Conservation (phyloP, 176 grass and related monocot genomes). For the Eleusine coracana region DNA sequence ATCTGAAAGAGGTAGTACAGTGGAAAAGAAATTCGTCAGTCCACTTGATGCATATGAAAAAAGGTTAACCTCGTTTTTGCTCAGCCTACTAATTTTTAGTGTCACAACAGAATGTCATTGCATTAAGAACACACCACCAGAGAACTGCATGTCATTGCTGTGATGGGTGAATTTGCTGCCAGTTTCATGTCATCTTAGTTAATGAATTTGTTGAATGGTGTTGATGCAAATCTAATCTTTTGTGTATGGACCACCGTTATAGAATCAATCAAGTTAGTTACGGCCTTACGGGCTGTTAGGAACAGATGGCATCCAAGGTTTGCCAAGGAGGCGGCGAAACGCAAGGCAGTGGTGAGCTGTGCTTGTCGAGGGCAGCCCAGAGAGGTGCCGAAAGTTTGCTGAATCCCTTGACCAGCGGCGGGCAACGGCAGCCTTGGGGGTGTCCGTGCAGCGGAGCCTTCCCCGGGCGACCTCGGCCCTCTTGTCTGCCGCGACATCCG, state of each 20-base stretch:
- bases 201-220: neutral
- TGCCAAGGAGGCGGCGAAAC: neutral
- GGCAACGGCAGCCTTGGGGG: neutral
- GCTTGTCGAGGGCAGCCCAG: neutral
- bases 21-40: conserved; percentile 2
- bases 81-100: no score
- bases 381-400: neutral
- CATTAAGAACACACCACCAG: neutral
- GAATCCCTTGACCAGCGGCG: neutral
- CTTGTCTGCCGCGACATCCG: neutral
- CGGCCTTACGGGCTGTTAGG: neutral
- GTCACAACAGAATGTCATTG: no score
- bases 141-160: neutral
- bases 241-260: neutral
- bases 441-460: neutral
- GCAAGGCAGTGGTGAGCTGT: neutral
- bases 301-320: neutral
- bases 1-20: conserved; percentile 57
- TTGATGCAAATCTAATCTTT: neutral
- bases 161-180: neutral
- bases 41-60: neutral
- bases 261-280: neutral
- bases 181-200: neutral
- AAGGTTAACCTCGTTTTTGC: no score
- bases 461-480: neutral